Conservation (phyloP, 495 filamentous ascomycete species). For the Aspergillus carlsbadensis region DNA sequence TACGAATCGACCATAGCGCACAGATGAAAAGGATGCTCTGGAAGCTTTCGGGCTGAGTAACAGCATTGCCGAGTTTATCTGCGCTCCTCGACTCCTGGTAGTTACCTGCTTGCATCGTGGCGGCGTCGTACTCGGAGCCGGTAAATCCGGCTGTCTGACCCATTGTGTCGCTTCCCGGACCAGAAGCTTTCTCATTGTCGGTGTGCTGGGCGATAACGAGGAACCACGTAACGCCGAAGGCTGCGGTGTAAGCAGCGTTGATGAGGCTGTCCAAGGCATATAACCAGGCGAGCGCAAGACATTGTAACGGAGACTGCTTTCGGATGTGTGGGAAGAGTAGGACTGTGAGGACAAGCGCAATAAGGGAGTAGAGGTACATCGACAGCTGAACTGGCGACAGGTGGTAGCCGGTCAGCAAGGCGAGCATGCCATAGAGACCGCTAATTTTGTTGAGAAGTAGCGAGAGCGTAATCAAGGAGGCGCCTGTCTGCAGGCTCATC, state of each 20-base stretch:
- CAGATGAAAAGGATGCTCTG: slow-evolving; percentile 73
- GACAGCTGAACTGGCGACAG: slow-evolving; percentile 69
- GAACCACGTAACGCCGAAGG: slow-evolving; percentile 84
- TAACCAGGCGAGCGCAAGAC: slow-evolving; percentile 68
- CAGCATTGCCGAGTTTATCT: slow-evolving; percentile 45
- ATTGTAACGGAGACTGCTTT: slow-evolving; percentile 64
- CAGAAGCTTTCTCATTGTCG: slow-evolving; percentile 39
- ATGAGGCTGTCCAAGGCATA: slow-evolving; percentile 78
- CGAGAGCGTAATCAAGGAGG: slow-evolving; percentile 74
- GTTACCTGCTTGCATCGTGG: slow-evolving; percentile 23
- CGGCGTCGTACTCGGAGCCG: slow-evolving; percentile 60
- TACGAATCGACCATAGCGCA: slow-evolving; percentile 65
- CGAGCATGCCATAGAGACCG: slow-evolving; percentile 84
- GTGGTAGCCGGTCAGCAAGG: slow-evolving; percentile 71
- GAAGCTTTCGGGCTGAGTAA: slow-evolving; percentile 67
- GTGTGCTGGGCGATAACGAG: slow-evolving; percentile 60
- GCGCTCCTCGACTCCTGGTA: slow-evolving; percentile 30
- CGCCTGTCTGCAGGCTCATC: slow-evolving; percentile 81
- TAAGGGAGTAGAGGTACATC: slow-evolving; percentile 82
- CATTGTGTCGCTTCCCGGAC: slow-evolving; percentile 53
- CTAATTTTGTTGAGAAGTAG: slow-evolving; percentile 85
- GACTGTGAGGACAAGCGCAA: slow-evolving; percentile 58
- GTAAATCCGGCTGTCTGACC: slow-evolving; percentile 69
- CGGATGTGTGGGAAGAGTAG: slow-evolving; percentile 70
- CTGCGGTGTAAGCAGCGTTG: slow-evolving; percentile 73